phyloP scores from a whole-genome alignment of 179 eudicot species.

The Beta lomatogona region DNA sequence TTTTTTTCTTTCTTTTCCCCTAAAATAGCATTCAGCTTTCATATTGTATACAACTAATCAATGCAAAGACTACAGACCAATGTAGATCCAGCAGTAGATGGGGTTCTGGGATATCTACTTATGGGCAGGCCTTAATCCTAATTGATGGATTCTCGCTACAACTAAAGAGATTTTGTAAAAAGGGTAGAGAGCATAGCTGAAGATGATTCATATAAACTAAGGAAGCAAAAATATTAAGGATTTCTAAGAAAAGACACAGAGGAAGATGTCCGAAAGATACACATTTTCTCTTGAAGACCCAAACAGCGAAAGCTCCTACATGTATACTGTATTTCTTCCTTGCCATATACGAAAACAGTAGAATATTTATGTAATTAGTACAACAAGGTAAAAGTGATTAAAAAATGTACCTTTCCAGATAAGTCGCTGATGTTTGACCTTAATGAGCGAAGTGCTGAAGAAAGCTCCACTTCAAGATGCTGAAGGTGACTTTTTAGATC shows the following conservation, averaged over 20 bases:
- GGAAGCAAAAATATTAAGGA: no score
- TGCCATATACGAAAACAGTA: background rate
- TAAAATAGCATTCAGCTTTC: background rate
- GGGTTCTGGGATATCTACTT: background rate
- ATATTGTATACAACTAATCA: background rate
- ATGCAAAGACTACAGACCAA: background rate
- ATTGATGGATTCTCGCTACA: background rate
- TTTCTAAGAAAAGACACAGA: background rate
- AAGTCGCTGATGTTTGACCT: constrained; percentile 45
- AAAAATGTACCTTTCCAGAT: constrained; percentile 44
- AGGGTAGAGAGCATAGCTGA: background rate
- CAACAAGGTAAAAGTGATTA: background rate
- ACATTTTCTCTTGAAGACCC: background rate
- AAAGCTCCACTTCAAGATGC: constrained; percentile 65
- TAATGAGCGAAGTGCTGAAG: constrained; percentile 54
- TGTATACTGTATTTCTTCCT: background rate
- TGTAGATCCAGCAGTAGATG: background rate
- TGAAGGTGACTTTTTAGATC: constrained; percentile 63
- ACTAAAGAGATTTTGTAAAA: background rate
- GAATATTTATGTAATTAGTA: background rate
- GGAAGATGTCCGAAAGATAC: background rate
- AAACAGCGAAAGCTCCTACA: background rate
- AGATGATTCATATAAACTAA: background rate
- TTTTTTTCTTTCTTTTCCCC: no score
- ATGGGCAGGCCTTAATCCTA: background rate